Base-by-base conservation (phyloP, 73 alveolate species). In the Symbiodinium pilosum region DNA sequence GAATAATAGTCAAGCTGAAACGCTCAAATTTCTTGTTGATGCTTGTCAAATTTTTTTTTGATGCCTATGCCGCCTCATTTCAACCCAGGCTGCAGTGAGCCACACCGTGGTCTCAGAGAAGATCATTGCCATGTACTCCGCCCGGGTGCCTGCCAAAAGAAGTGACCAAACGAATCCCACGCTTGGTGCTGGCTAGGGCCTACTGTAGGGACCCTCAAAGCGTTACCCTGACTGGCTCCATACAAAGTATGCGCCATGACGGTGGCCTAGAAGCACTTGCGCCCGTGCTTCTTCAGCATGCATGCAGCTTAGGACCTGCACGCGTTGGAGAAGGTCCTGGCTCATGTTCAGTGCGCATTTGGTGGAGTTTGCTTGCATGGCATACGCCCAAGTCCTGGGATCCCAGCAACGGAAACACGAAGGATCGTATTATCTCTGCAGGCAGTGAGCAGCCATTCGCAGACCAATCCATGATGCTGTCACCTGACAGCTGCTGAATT, bases 121-220 rank as follows among this genome's bases (percentile, higher is more conserved):
- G 88, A 91, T 71, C 54, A 91, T 41, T 38, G 97, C 97, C 97
- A 91, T 91, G 42, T 69, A 88, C 77, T 91, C 97, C 38, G 97
- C 47, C 34, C 97, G 97, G 36, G 77, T 91, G 77, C 97, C 97
- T 91, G 5, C 40, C 5, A 14, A 54, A 6, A 24, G 34, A 54
- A 21, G 71, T 14, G 71, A 30, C 34, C n/a, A n/a, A n/a, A n/a
- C n/a, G n/a, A n/a, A n/a, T n/a, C n/a, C n/a, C n/a, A n/a, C n/a
- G n/a, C n/a, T n/a, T n/a, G n/a, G n/a, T n/a, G n/a, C n/a, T n/a
- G n/a, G n/a, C n/a, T n/a, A n/a, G n/a, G n/a, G n/a, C n/a, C n/a
- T n/a, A n/a, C n/a, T n/a, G n/a, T n/a, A n/a, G n/a, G n/a, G n/a
- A n/a, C n/a, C n/a, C n/a, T n/a, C n/a, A n/a, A n/a, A n/a, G n/a